phyloP scores from a whole-genome alignment of 108 stramenopile species.

The Fragilaria crotonensis region DNA sequence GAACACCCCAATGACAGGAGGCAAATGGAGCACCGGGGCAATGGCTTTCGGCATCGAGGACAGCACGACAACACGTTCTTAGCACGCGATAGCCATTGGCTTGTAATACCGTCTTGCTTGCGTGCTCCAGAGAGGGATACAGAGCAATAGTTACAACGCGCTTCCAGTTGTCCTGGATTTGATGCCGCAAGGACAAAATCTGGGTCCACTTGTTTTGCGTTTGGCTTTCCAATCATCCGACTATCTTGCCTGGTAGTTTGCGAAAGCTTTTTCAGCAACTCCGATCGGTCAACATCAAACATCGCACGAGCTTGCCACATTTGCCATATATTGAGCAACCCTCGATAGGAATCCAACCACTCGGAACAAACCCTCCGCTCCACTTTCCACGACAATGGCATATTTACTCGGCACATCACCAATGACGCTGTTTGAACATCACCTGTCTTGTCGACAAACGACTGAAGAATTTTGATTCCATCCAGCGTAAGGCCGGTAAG shows the following conservation, averaged over 20 bases:
- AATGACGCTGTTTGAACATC: conserved; percentile 80
- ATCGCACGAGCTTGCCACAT: conserved; percentile 77
- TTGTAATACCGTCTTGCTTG: conserved; percentile 52
- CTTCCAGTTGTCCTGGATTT: conserved; percentile 46
- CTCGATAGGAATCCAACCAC: conserved; percentile 74
- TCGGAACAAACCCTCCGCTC: conserved; percentile 58
- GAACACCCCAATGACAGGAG: conserved; percentile 69
- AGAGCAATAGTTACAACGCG: conserved; percentile 83
- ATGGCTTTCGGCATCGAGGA: conserved; percentile 82
- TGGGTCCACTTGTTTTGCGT: conserved; percentile 18
- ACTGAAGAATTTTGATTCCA: conserved; percentile 66
- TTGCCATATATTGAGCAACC: conserved; percentile 63
- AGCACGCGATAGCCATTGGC: conserved; percentile 56
- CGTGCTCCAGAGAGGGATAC: conserved; percentile 54
- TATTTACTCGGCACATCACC: conserved; percentile 55
- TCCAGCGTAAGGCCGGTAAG: conserved; percentile 69
- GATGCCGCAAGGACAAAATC: conserved; percentile 9
- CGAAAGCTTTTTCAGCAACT: conserved; percentile 40
- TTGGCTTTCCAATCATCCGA: not conserved
- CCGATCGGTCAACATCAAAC: conserved; percentile 75
- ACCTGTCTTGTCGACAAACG: conserved; percentile 59
- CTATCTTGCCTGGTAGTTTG: not conserved
- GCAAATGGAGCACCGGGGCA: conserved; percentile 83
- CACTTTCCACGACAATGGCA: conserved; percentile 54
- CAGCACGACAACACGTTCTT: conserved; percentile 82